Conservation (phyloP, 805 yeast species). For the Candida sonorensis region DNA sequence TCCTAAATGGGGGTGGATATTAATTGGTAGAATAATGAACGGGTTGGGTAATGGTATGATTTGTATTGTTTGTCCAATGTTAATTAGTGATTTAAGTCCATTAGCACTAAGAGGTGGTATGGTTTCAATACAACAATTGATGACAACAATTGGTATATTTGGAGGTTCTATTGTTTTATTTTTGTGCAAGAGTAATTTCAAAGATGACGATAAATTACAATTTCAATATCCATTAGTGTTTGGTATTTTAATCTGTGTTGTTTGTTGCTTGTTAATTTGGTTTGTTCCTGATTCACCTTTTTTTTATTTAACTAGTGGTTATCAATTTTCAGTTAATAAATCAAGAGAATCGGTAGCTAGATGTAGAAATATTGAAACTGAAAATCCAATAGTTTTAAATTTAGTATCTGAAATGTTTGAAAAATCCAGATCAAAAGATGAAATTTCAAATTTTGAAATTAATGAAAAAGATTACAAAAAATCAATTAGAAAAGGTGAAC, state of each 20-base stretch:
- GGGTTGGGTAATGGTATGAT: slow-evolving; percentile 27
- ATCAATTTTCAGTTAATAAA: slow-evolving; percentile 3
- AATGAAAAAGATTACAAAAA: not conserved
- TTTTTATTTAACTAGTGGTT: slow-evolving; percentile 17
- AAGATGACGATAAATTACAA: slow-evolving; percentile 11
- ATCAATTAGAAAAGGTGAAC: slow-evolving; percentile 23
- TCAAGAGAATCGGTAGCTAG: slow-evolving; percentile 7
- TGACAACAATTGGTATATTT: slow-evolving; percentile 29
- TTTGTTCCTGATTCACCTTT: slow-evolving; percentile 30
- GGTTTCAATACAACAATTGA: slow-evolving; percentile 27
- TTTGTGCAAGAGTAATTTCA: slow-evolving; percentile 7
- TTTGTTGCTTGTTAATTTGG: slow-evolving; percentile 15
- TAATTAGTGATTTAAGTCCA: slow-evolving; percentile 30
- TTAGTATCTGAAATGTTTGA: slow-evolving; percentile 17
- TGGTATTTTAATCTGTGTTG: slow-evolving; percentile 12
- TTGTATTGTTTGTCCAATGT: slow-evolving; percentile 29
- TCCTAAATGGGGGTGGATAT: slow-evolving; percentile 17
- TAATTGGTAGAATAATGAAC: slow-evolving; percentile 23
- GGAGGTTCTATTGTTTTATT: slow-evolving; percentile 23
- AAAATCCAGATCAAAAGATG: slow-evolving; percentile 1
- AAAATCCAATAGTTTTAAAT: slow-evolving; percentile 16
- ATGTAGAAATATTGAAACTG: slow-evolving; percentile 11
- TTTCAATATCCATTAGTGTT: slow-evolving; percentile 17
- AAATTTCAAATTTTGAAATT: slow-evolving; percentile 1
- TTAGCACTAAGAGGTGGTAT: slow-evolving; percentile 23